Percentiles rank a stretch among this genome's conserved stretches.
phyloP scores from a whole-genome alignment of 192 early-diverging fungal species.

The Podila clonocystis region DNA sequence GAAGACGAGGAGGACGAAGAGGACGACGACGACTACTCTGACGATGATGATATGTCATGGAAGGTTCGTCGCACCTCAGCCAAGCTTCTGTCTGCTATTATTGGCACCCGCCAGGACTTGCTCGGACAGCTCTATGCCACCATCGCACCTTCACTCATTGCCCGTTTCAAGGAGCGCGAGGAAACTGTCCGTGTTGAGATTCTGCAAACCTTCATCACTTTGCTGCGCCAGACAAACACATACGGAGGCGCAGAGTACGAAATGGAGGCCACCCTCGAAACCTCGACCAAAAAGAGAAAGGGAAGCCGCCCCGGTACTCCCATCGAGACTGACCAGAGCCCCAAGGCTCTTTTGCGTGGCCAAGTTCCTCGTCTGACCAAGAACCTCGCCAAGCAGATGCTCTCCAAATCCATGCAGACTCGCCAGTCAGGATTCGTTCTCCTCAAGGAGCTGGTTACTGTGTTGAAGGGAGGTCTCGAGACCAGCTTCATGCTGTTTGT shows the following conservation, averaged over 20 bases:
- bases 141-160: conserved; percentile 79
- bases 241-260: conserved; percentile 55
- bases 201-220: conserved; percentile 72
- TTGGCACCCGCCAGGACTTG: conserved; percentile 77
- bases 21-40: conserved; percentile 80
- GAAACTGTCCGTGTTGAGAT: conserved; percentile 87
- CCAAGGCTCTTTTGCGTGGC: conserved; percentile 64
- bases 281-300: conserved; percentile 58
- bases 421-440: conserved; percentile 79
- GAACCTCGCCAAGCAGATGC: conserved; percentile 74
- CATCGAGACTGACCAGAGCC: conserved; percentile 61
- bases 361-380: conserved; percentile 75
- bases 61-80: conserved; percentile 87
- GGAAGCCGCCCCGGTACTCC: conserved; percentile 48
- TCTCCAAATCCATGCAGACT: conserved; percentile 76
- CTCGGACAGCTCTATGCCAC: conserved; percentile 68
- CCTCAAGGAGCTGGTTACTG: conserved; percentile 73
- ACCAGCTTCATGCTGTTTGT: conserved; percentile 71
- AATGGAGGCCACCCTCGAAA: conserved; percentile 44
- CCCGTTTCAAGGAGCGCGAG: conserved; percentile 85
- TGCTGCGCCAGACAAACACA: conserved; percentile 69
- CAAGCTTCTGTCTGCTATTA: conserved; percentile 73
- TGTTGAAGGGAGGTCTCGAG: conserved; percentile 80
- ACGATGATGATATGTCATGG: conserved; percentile 94
- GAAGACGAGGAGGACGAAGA: conserved; percentile 73